These are phyloP conservation scores for Pluteus cervinus DNA, from an alignment of 768 basidiomycete species.

Conservation along the genomic window DNA sequence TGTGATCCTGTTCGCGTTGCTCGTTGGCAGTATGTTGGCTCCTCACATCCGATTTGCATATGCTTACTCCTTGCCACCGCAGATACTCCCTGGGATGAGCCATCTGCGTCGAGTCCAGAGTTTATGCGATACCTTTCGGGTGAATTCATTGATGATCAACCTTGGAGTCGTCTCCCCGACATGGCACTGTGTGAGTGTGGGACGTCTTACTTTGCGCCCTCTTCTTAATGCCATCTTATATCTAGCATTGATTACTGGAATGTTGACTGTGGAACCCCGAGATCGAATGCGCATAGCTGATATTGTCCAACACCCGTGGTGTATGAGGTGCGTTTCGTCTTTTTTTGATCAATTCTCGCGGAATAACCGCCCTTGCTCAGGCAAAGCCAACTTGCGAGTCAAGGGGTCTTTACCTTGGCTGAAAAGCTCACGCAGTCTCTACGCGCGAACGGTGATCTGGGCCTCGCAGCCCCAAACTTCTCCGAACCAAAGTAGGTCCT, in stretches of 20 bases:
- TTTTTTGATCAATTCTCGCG: conserved; percentile 4
- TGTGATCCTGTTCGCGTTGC: conserved; percentile 86
- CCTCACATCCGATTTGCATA: background rate
- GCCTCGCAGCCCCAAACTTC: conserved; percentile 56
- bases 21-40: conserved; percentile 76
- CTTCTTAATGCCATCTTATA: background rate
- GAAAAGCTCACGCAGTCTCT: conserved; percentile 66
- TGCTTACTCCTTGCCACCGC: background rate
- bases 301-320: conserved; percentile 62
- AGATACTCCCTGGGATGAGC: conserved; percentile 99
- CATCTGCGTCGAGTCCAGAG: conserved; percentile 73
- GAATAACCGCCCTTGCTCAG: conserved; percentile 26
- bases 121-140: conserved; percentile 72
- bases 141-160: conserved; percentile 63
- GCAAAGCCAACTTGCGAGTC: conserved; percentile 61
- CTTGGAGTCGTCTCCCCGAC: conserved; percentile 67
- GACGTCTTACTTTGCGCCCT: background rate
- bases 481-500: conserved; percentile 24
- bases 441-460: conserved; percentile 67
- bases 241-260: conserved; percentile 67
- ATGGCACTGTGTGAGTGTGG: conserved; percentile 54
- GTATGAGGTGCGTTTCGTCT: conserved; percentile 42
- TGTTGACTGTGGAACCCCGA: conserved; percentile 67
- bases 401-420: conserved; percentile 50
- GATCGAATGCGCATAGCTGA: conserved; percentile 59